Conservation (phyloP, 1,284 basidiomycete species). For the Anthracocystis setariae region DNA sequence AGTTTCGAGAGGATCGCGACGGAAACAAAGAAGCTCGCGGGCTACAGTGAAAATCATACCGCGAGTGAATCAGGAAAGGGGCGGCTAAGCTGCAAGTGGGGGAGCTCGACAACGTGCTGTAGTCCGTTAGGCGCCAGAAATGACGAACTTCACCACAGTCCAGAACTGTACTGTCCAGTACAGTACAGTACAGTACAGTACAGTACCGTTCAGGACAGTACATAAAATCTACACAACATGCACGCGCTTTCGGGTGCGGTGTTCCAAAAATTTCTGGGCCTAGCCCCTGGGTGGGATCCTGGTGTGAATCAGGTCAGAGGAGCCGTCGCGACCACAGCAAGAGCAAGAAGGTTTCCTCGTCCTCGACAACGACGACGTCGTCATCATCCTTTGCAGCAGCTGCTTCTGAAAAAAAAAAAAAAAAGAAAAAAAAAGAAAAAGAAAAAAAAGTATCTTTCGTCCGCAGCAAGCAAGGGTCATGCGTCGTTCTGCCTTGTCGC, state of each 20-base stretch:
- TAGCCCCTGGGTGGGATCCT: not conserved
- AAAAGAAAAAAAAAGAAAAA: too few relatives aligned
- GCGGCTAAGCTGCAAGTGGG: constrained; percentile 17
- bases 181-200: too few relatives aligned
- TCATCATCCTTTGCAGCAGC: too few relatives aligned
- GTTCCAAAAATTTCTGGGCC: constrained; percentile 19
- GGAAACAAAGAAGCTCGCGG: not conserved
- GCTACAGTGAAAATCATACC: not conserved
- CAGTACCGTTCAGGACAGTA: too few relatives aligned
- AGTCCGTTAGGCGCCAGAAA: constrained; percentile 12
- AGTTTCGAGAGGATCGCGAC: too few relatives aligned
- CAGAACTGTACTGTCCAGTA: too few relatives aligned
- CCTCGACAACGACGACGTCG: too few relatives aligned
- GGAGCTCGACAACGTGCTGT: constrained; percentile 12
- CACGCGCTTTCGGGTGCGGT: constrained; percentile 15
- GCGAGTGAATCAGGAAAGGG: not conserved
- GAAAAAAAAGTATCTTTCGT: too few relatives aligned
- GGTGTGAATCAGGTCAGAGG: not conserved
- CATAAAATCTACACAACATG: not conserved
- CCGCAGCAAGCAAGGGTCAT: constrained; percentile 4
- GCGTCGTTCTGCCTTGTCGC: not conserved
- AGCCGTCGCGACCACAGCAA: too few relatives aligned
- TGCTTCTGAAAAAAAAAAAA: too few relatives aligned
- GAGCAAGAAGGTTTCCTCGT: too few relatives aligned
- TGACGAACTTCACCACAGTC: too few relatives aligned